A percentile compares a stretch with the other conserved stretches of the same genome.
Conservation (phyloP, 192 early-diverging fungal genomes). For the Backusella sp. region DNA sequence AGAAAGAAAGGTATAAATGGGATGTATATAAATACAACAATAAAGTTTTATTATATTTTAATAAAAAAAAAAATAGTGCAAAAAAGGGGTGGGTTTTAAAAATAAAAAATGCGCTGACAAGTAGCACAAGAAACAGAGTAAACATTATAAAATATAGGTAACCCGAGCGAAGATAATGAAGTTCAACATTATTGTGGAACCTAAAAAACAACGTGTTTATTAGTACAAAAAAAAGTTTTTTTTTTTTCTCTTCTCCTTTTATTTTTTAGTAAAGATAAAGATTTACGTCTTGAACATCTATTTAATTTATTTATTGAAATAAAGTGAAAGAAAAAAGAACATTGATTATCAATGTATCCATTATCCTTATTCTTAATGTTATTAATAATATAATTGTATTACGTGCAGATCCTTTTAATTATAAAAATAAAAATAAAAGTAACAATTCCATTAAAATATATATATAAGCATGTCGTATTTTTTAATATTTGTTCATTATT, state of each 20-base stretch:
- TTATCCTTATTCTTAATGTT: too few relatives aligned
- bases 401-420: too few relatives aligned
- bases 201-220: background rate
- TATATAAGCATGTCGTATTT: too few relatives aligned
- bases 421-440: too few relatives aligned
- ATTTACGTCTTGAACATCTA: background rate
- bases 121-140: background rate
- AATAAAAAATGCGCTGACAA: background rate
- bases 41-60: background rate
- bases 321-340: too few relatives aligned
- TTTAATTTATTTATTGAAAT: too few relatives aligned
- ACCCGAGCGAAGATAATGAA: conserved; percentile 4
- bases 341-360: too few relatives aligned
- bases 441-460: too few relatives aligned
- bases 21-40: background rate
- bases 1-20: background rate
- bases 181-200: background rate
- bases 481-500: too few relatives aligned
- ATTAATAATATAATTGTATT: too few relatives aligned
- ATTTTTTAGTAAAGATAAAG: background rate
- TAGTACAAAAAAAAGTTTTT: background rate
- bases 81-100: conserved; percentile 1
- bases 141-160: background rate
- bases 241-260: background rate
- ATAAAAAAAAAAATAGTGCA: background rate